Conservation (phyloP, 208 protist genomes). For the Leishmania major region DNA sequence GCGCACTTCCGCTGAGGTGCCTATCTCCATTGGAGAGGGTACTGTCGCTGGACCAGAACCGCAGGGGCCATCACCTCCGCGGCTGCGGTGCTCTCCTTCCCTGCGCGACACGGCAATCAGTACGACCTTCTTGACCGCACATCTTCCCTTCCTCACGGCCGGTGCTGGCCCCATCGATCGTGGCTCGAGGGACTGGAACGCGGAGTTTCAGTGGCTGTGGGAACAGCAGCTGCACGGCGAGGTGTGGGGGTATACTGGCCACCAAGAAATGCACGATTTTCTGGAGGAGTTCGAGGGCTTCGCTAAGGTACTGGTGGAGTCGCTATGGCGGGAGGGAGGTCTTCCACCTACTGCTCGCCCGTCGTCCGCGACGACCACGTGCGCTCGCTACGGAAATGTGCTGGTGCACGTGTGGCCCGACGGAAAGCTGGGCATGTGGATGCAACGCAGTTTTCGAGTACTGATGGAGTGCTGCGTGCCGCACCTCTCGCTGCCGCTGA, state of each 20-base stretch:
- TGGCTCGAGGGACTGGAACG: constrained; percentile 55
- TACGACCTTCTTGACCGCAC: constrained; percentile 28
- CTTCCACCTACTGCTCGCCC: not conserved
- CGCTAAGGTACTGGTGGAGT: constrained; percentile 39
- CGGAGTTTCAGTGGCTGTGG: constrained; percentile 57
- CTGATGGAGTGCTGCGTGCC: constrained; percentile 33
- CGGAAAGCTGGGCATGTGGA: constrained; percentile 49
- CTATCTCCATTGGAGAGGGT: not conserved
- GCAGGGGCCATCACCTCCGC: not conserved
- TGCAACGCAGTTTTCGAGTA: constrained; percentile 53
- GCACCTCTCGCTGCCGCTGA: constrained; percentile 50
- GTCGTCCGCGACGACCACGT: not conserved
- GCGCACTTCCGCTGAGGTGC: not conserved
- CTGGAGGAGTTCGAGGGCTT: constrained; percentile 47
- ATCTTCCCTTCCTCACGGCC: constrained; percentile 36
- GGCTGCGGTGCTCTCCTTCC: not conserved
- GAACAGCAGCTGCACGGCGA: constrained; percentile 21
- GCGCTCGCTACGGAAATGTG: constrained; percentile 54
- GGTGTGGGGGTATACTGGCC: constrained; percentile 12
- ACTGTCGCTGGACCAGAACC: not conserved
- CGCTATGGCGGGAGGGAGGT: constrained; percentile 9
- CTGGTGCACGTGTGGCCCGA: constrained; percentile 55
- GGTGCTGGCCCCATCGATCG: constrained; percentile 33
- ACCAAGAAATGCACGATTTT: constrained; percentile 27
- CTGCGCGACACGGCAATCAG: constrained; percentile 1